Evolutionary conservation across 345 rosid genomes (phyloP).

Genomic region (Salix caprea): DNA sequence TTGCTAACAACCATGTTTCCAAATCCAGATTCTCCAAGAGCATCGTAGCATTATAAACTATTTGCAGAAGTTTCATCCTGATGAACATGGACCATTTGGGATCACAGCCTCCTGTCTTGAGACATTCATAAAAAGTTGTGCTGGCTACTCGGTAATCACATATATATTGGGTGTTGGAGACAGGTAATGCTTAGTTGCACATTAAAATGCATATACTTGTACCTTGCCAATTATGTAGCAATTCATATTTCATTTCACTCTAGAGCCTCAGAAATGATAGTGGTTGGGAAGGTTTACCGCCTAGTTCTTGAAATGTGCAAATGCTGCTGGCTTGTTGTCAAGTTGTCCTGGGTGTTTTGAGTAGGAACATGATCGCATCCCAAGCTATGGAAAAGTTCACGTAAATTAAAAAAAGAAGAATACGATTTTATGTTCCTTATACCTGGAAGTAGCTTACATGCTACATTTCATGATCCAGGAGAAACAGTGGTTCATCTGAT

Average conservation of each 20-base stretch:
- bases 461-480: neutral
- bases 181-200: constrained; percentile 45
- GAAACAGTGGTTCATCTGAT: neutral
- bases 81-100: constrained; percentile 94
- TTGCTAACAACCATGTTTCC: constrained; percentile 4
- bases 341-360: neutral
- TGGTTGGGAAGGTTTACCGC: neutral
- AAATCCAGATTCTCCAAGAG: constrained; percentile 79
- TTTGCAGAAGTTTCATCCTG: constrained; percentile 93
- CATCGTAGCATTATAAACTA: constrained; percentile 88
- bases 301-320: neutral
- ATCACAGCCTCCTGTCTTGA: constrained; percentile 92
- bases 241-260: neutral
- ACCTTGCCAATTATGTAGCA: neutral
- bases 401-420: neutral
- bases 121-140: constrained; percentile 96
- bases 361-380: neutral
- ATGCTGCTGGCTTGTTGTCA: neutral
- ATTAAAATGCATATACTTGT: neutral
- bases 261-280: neutral
- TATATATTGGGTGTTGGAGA: constrained; percentile 98
- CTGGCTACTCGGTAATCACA: constrained; percentile 96
- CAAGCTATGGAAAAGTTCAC: neutral
- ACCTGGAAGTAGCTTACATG: neutral
- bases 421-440: neutral